Evolutionary conservation across 2,329 filamentous ascomycete genomes (phyloP).

Genomic region (Fusarium sp.): DNA sequence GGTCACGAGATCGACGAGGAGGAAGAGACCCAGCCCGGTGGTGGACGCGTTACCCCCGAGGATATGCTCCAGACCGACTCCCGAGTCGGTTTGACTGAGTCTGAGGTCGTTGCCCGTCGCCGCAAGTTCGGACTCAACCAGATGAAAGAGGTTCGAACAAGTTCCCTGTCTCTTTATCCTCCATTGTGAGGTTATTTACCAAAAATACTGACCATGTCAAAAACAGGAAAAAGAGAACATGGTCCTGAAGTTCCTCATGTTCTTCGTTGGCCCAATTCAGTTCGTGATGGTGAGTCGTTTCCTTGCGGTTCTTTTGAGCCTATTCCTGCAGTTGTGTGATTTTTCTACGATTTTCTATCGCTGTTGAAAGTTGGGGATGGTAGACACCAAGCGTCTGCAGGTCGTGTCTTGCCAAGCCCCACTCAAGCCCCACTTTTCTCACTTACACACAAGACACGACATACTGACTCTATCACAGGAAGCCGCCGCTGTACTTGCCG

Average conservation of each 20-base stretch:
- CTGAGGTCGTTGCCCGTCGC: conserved; percentile 74
- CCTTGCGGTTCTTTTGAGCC: not conserved
- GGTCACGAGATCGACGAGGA: conserved; percentile 77
- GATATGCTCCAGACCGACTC: conserved; percentile 84
- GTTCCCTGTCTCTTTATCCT: no score
- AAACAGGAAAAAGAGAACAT: conserved; percentile 82
- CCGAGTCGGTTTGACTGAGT: conserved; percentile 78
- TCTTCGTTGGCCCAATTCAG: conserved; percentile 91
- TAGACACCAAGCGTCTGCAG: not conserved
- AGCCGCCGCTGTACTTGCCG: conserved; percentile 83
- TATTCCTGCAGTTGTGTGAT: not conserved
- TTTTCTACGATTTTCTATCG: not conserved
- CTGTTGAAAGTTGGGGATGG: not conserved
- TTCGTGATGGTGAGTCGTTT: conserved; percentile 83
- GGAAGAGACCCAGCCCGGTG: conserved; percentile 62
- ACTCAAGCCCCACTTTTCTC: not conserved
- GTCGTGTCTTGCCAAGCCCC: not conserved
- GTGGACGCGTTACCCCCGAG: conserved; percentile 76
- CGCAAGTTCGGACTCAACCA: conserved; percentile 87
- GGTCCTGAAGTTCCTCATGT: conserved; percentile 84
- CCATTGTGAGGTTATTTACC: no score
- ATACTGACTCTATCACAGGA: conserved; percentile 54
- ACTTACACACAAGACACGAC: not conserved
- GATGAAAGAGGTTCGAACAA: conserved; percentile 76
- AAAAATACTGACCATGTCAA: no score